Evolutionary conservation across 2,329 filamentous ascomycete genomes (phyloP).

Genomic region (Neoscytalidium dimidiatum): DNA sequence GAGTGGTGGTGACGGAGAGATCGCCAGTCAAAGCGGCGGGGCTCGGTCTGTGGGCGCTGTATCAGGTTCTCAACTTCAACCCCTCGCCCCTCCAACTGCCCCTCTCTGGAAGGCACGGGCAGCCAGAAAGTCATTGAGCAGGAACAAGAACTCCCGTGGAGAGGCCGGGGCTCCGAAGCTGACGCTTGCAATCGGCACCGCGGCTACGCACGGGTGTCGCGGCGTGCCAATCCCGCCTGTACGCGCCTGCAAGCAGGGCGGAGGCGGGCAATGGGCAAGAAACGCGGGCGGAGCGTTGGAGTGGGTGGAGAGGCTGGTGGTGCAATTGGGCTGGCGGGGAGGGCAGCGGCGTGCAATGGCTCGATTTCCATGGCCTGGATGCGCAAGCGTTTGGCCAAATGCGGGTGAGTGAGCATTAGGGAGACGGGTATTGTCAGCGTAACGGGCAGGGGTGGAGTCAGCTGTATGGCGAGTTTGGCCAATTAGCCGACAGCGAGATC

Average conservation of each 20-base stretch:
- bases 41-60: slow-evolving; percentile 12
- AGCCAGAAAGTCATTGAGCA: slow-evolving; percentile 17
- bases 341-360: neutral
- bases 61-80: slow-evolving; percentile 15
- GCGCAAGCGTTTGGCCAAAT: slow-evolving; percentile 9
- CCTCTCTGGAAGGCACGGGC: slow-evolving; percentile 13
- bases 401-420: slow-evolving; percentile 17
- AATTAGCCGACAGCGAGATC: slow-evolving; percentile 16
- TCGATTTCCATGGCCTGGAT: slow-evolving; percentile 2
- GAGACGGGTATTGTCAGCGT: slow-evolving; percentile 13
- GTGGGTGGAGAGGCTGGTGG: slow-evolving; percentile 11
- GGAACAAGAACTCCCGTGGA: neutral
- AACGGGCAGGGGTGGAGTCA: slow-evolving; percentile 14
- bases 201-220: slow-evolving; percentile 8
- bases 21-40: slow-evolving; percentile 18
- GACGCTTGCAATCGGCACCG: neutral
- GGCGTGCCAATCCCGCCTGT: slow-evolving; percentile 3
- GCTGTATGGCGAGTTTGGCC: neutral
- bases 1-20: slow-evolving; percentile 19
- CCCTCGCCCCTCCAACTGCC: slow-evolving; percentile 14
- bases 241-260: slow-evolving; percentile 1
- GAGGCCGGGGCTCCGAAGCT: neutral
- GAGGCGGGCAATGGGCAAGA: neutral
- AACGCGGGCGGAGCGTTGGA: neutral
- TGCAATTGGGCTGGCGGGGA: slow-evolving; percentile 7